Base-by-base conservation (phyloP, 805 yeast genomes). In the Saccharomycodes ludwigii region DNA sequence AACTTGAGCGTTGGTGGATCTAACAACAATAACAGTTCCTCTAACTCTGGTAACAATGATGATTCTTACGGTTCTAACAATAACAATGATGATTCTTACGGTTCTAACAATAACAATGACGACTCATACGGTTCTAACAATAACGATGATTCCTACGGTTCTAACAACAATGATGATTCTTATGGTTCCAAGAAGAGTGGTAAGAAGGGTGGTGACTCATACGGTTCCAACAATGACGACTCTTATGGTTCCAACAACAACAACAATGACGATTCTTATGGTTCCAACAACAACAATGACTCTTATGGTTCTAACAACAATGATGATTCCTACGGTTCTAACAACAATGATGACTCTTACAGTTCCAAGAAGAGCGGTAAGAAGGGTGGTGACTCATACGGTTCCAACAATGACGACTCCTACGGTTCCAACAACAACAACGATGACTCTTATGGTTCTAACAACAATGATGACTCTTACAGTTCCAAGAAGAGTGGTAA, bases 161-260 rank as follows among this genome's bases (percentile, higher is more conserved):
- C 50, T 13, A 34, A 38, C 33, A 32, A 32, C 35, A 41, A 42
- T 37, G 35, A 45, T 25, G 45, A 50, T 36, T 46, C 56, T 7
- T 51, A 49, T 27, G 55, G 56, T 15, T 40, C 42, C 20, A 29
- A 19, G 21, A 33, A 26, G 23, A 28, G 27, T 15, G 35, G 39
- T 20, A 35, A 29, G 30, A 40, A 19, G 32, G 35, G 35, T 37
- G 45, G 23, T 23, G 35, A 39, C 33, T 43, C 51, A 7, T 50
- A 50, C 36, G 54, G 48, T 33, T 35, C 42, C 32, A 44, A 47
- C 27, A 53, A 54, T 40, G 41, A 47, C 30, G 45, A 46, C 35
- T 50, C 56, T 38, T 38, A 47, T 42, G 50, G 59, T 44, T 49
- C 56, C 16, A 52, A 46, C 40, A 46, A 44, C 35, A 36, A 37